A percentile compares a stretch with the other conserved stretches of the same genome.
Conservation (phyloP, 169 alveolate species). For the Amoebophrya sp. region DNA sequence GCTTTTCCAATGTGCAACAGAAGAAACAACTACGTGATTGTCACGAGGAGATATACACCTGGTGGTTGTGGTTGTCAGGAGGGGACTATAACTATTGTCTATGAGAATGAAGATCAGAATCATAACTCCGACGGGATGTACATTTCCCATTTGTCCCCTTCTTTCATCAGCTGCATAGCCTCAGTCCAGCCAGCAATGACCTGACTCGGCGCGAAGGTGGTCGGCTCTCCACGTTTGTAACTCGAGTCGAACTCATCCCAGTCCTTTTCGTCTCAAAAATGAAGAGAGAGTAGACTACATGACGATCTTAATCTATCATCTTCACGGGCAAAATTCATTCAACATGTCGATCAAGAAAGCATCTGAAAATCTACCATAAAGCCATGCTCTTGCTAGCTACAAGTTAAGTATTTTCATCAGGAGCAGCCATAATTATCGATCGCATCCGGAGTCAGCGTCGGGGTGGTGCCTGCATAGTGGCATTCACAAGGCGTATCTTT, state of each 20-base stretch:
- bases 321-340: no score
- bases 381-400: no score
- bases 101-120: no score
- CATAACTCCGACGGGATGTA: constrained; percentile 50
- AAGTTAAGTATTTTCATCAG: neutral
- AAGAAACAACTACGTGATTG: no score
- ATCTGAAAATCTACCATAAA: no score
- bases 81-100: no score
- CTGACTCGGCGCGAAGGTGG: constrained; percentile 47
- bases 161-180: constrained; percentile 47
- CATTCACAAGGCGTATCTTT: neutral
- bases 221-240: constrained; percentile 28
- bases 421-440: neutral
- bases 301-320: no score
- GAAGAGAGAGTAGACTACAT: no score
- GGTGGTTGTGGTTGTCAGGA: no score
- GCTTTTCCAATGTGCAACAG: no score
- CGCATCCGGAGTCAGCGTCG: neutral
- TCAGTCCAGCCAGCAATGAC: constrained; percentile 50
- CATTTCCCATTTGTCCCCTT: constrained; percentile 51
- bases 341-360: no score
- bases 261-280: neutral
- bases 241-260: neutral
- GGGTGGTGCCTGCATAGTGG: constrained; percentile 30
- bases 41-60: no score